Evolutionary conservation across 2,329 filamentous ascomycete species (phyloP).

Genomic region (Calonectria honghensis): DNA sequence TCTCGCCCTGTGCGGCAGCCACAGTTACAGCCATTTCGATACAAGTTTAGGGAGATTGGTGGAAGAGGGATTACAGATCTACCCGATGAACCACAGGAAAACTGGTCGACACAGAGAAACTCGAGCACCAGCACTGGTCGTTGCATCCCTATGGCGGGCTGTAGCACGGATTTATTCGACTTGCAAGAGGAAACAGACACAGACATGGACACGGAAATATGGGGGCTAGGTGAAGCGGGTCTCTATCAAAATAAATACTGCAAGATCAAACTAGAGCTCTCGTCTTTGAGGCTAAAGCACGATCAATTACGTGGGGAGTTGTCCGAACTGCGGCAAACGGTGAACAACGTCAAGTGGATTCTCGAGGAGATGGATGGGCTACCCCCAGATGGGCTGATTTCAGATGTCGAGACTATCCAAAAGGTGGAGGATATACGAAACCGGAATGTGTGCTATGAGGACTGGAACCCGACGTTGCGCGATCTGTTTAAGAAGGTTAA

Average conservation of each 20-base stretch:
- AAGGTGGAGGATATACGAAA: conserved; percentile 18
- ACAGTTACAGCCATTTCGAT: not conserved
- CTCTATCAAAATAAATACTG: not conserved
- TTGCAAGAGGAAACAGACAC: not conserved
- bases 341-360: conserved; percentile 29
- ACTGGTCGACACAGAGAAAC: conserved; percentile 17
- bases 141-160: not conserved
- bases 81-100: conserved; percentile 3
- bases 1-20: conserved; percentile 2
- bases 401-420: not conserved
- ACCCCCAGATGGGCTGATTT: not conserved
- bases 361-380: conserved; percentile 16
- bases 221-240: not conserved
- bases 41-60: conserved; percentile 58
- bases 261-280: not conserved
- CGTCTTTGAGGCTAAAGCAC: not conserved
- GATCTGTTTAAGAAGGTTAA: not conserved
- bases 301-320: conserved; percentile 26
- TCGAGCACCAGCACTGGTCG: conserved; percentile 2
- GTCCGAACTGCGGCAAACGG: conserved; percentile 8
- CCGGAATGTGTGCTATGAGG: conserved; percentile 18
- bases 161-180: not conserved
- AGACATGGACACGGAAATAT: not conserved
- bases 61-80: conserved; percentile 3
- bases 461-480: not conserved